Percentiles rank a stretch among this genome's conserved stretches.
These are phyloP conservation scores for Ephemerocybe angulata DNA, from an alignment of 768 basidiomycete genomes.

Conservation along the genomic window DNA sequence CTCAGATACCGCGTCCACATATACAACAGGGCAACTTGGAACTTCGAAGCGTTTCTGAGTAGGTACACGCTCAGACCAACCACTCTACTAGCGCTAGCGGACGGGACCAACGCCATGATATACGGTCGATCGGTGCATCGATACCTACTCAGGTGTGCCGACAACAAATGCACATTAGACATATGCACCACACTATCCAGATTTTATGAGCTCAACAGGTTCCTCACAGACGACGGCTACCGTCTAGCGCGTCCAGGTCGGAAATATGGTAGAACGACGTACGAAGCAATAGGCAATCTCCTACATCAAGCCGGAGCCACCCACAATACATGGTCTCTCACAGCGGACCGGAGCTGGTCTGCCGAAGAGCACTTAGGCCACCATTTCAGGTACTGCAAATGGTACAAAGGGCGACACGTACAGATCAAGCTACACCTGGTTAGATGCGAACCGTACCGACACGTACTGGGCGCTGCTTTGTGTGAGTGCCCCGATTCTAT, in stretches of 20 bases:
- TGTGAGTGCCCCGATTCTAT: too few relatives aligned
- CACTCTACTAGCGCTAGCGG: not conserved
- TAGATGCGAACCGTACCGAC: not conserved
- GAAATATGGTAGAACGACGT: too few relatives aligned
- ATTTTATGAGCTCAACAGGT: not conserved
- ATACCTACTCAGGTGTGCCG: not conserved
- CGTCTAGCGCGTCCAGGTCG: too few relatives aligned
- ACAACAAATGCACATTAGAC: not conserved
- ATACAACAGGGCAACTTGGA: too few relatives aligned
- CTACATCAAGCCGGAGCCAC: too few relatives aligned
- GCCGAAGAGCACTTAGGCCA: not conserved
- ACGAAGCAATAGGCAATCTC: too few relatives aligned
- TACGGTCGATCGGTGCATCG: not conserved
- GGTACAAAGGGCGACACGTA: not conserved
- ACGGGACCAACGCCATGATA: not conserved
- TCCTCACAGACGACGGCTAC: not conserved
- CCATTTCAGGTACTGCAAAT: not conserved
- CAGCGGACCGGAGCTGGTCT: too few relatives aligned
- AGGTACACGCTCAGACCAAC: too few relatives aligned
- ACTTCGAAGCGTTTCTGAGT: too few relatives aligned
- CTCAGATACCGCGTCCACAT: too few relatives aligned
- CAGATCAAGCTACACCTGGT: not conserved
- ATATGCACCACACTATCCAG: not conserved
- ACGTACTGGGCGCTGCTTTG: too few relatives aligned
- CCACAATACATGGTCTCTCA: too few relatives aligned